A percentile compares a stretch with the other conserved stretches of the same genome.
Conservation (phyloP, 129 eudicot genomes). For the Pittosporum tobira region DNA sequence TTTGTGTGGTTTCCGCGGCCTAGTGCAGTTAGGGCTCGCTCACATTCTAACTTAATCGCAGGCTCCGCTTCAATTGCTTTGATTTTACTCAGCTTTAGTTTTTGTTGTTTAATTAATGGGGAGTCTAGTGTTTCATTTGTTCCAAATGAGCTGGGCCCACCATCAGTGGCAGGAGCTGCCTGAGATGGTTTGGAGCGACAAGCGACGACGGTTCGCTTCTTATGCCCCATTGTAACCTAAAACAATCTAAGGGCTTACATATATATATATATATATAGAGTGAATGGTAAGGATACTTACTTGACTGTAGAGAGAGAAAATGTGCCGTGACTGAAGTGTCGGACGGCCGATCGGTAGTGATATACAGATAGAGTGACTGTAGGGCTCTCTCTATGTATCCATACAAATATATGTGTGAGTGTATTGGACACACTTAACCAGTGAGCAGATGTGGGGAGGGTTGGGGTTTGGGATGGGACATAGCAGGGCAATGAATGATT, state of each 20-base stretch:
- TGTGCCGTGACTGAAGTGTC: neutral
- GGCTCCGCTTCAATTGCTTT: conserved; percentile 14
- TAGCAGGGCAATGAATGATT: neutral
- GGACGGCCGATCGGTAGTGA: conserved; percentile 8
- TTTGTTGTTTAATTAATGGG: no score
- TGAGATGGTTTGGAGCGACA: conserved; percentile 32
- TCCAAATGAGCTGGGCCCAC: conserved; percentile 7
- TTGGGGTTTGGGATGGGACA: neutral
- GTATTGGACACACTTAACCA: neutral
- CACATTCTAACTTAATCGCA: conserved; percentile 26
- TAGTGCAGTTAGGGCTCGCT: conserved; percentile 25
- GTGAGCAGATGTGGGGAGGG: neutral
- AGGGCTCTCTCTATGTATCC: neutral
- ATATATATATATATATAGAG: neutral
- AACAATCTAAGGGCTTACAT: conserved; percentile 15
- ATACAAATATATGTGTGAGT: neutral
- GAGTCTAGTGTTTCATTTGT: conserved; percentile 7
- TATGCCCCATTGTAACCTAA: conserved; percentile 35
- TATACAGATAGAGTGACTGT: neutral
- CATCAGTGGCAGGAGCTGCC: conserved; percentile 12
- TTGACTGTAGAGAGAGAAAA: conserved; percentile 1
- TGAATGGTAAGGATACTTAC: neutral
- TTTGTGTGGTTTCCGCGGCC: conserved; percentile 36
- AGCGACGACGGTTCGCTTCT: conserved; percentile 42
- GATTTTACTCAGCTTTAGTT: neutral